Conservation (phyloP, 2,329 filamentous ascomycete genomes). For the Fusarium mexicanum region DNA sequence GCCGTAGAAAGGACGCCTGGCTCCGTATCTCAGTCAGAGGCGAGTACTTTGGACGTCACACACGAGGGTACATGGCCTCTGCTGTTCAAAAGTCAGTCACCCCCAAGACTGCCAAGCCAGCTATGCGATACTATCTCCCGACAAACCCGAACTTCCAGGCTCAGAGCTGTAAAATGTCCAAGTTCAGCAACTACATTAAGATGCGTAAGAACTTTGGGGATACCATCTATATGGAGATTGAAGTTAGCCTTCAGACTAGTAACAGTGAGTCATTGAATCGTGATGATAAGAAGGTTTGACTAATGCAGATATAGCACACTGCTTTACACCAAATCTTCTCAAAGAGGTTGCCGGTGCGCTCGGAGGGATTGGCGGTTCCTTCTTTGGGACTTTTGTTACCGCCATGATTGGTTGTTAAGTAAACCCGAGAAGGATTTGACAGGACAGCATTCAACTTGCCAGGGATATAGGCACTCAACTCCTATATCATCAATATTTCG, state of each 20-base stretch:
- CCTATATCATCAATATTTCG: accelerated
- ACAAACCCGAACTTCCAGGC: not conserved
- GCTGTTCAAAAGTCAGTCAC: not conserved
- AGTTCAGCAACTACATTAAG: not conserved
- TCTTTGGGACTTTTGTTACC: not conserved
- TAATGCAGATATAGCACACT: not conserved
- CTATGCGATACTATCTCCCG: not conserved
- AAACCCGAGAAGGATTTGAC: accelerated
- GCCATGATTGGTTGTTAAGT: not conserved
- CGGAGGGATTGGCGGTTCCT: not conserved
- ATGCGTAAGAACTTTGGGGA: not conserved
- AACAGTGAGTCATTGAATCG: not conserved
- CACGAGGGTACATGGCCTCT: not conserved
- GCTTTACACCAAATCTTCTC: not conserved
- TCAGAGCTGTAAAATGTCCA: not conserved
- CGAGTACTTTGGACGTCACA: not conserved
- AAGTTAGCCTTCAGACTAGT: not conserved
- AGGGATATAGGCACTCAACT: not conserved
- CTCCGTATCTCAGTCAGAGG: not conserved
- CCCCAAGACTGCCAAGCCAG: not conserved
- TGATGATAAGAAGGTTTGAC: not conserved
- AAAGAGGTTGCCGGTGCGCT: not conserved
- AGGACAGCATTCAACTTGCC: not conserved
- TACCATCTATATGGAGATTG: not conserved
- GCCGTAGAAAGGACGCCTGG: not conserved